phyloP scores from a whole-genome alignment of 768 basidiomycete genomes.

The Mycena albidolilacea region DNA sequence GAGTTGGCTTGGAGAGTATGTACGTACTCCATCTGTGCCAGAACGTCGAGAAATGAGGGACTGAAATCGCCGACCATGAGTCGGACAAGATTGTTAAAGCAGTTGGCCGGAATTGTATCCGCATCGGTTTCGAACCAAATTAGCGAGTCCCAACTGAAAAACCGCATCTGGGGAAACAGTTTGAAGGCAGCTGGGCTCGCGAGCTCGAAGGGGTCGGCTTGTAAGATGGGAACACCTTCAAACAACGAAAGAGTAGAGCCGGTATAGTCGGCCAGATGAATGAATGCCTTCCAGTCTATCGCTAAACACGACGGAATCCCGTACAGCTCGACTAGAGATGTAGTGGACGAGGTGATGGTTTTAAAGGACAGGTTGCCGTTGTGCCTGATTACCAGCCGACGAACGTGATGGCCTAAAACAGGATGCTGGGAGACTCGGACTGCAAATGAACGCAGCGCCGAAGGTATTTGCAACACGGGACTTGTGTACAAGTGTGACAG shows the following conservation, averaged over 20 bases:
- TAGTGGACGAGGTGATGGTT: neutral
- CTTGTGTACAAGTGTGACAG: constrained; percentile 13
- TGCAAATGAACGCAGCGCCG: neutral
- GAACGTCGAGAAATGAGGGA: neutral
- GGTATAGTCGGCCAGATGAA: neutral
- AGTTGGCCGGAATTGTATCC: neutral
- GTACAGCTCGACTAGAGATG: neutral
- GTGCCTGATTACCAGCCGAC: neutral
- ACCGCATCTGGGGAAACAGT: neutral
- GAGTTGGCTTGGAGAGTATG: no score
- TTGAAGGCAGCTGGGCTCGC: neutral
- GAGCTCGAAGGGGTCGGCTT: neutral
- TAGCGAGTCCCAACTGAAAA: constrained; percentile 8
- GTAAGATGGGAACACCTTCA: neutral
- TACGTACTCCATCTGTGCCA: constrained; percentile 26
- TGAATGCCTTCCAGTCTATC: neutral
- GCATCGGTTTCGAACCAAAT: constrained; percentile 1
- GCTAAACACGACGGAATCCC: neutral
- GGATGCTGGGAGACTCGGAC: neutral
- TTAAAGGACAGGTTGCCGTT: neutral
- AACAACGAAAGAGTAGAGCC: constrained; percentile 6
- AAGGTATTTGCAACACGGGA: neutral
- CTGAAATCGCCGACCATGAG: neutral
- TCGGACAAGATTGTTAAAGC: constrained; percentile 2
- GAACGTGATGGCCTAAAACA: constrained; percentile 1